Conservation (phyloP, 1,139 yeast genomes). For the Diutina sp. region DNA sequence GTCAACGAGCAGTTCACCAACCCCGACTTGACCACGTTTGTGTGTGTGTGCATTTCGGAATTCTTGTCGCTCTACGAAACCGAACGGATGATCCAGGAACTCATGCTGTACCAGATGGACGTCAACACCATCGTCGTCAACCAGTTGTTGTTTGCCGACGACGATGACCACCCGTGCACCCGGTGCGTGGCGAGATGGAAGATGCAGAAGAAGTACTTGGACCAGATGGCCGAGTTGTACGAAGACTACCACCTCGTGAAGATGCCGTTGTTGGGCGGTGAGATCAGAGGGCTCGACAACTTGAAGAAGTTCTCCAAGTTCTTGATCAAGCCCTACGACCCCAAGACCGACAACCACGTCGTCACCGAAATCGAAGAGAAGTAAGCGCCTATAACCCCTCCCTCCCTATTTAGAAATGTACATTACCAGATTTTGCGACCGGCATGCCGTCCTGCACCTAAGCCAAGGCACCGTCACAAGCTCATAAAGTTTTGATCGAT, state of each 20-base stretch:
- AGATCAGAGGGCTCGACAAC: conserved; percentile 83
- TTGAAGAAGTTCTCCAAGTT: conserved; percentile 65
- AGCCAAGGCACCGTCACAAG: neutral
- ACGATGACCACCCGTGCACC: conserved; percentile 55
- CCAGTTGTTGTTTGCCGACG: conserved; percentile 79
- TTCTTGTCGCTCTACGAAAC: conserved; percentile 92
- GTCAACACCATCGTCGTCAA: conserved; percentile 92
- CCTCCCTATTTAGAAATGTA: neutral
- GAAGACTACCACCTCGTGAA: conserved; percentile 92
- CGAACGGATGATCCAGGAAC: conserved; percentile 93
- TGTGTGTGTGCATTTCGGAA: conserved; percentile 95
- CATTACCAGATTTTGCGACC: neutral
- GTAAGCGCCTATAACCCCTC: neutral
- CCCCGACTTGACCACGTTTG: conserved; percentile 91
- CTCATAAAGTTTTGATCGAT: neutral
- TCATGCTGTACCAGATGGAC: conserved; percentile 89
- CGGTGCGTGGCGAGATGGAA: conserved; percentile 90
- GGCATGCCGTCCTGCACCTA: neutral
- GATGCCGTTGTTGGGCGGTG: conserved; percentile 89
- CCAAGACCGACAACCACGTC: conserved; percentile 42
- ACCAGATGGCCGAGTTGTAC: conserved; percentile 87
- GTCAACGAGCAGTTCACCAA: conserved; percentile 91
- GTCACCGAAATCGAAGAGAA: conserved; percentile 54
- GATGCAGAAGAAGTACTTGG: conserved; percentile 90
- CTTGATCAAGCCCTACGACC: conserved; percentile 59